These are phyloP conservation scores for Metrosideros polymorpha DNA, from an alignment of 441 rosid species.

Conservation along the genomic window DNA sequence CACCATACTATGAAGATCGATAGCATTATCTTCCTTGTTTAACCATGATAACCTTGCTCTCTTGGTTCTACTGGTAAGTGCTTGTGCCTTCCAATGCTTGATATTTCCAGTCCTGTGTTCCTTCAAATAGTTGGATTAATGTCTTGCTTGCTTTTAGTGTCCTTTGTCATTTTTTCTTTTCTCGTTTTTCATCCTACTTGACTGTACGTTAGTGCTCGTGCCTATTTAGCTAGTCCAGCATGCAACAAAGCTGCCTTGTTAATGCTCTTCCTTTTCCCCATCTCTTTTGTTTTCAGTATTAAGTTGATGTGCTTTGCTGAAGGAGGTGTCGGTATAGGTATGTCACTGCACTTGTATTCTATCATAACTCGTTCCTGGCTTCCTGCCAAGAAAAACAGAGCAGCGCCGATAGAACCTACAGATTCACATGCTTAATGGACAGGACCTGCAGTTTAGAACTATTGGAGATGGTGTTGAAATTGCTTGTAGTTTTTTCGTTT, in stretches of 20 bases:
- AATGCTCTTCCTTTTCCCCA: neutral
- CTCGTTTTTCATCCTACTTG: neutral
- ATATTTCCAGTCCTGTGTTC: neutral
- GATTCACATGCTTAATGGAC: neutral
- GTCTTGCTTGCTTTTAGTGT: neutral
- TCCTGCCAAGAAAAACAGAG: neutral
- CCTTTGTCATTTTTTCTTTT: neutral
- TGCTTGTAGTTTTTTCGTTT: neutral
- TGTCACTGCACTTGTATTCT: neutral
- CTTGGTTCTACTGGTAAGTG: neutral
- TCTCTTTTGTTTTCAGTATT: neutral
- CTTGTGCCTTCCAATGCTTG: neutral
- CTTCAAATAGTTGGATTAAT: neutral
- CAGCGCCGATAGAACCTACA: neutral
- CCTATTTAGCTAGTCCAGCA: neutral
- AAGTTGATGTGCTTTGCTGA: neutral
- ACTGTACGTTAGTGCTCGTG: neutral
- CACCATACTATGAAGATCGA: constrained; percentile 47
- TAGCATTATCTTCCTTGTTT: neutral
- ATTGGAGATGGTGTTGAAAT: neutral
- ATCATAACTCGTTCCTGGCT: neutral
- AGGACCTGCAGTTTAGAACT: neutral
- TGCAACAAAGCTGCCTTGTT: neutral
- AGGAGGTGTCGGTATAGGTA: neutral
- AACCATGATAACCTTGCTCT: neutral